Conservation (phyloP, 2,329 filamentous ascomycete genomes). For the Cucurbitaria berberidis region DNA sequence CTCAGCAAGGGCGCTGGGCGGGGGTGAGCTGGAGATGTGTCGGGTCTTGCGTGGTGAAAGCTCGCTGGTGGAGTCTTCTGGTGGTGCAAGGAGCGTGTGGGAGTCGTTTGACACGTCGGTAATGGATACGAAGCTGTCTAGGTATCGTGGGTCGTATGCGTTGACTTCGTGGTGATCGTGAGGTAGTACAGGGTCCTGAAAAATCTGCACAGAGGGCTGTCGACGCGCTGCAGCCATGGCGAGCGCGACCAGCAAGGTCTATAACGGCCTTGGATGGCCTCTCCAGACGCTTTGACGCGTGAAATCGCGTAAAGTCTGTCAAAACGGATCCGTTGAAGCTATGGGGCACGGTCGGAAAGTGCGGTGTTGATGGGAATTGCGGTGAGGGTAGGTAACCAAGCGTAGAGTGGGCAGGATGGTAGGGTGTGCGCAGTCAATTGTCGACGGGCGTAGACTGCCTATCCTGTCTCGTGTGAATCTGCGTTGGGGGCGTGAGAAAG, state of each 20-base stretch:
- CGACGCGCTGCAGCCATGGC: constrained; percentile 64
- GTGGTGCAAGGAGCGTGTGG: constrained; percentile 72
- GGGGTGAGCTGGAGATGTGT: constrained; percentile 64
- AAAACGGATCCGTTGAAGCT: constrained; percentile 27
- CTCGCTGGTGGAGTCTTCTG: constrained; percentile 57
- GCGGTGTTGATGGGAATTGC: constrained; percentile 40
- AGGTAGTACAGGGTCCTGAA: constrained; percentile 59
- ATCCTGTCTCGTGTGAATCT: constrained; percentile 20
- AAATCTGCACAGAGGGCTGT: constrained; percentile 62
- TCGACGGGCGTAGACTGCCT: constrained; percentile 24
- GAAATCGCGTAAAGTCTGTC: constrained; percentile 46
- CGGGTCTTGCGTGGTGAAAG: constrained; percentile 73
- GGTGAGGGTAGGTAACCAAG: constrained; percentile 38
- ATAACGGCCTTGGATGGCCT: constrained; percentile 38
- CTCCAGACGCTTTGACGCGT: constrained; percentile 47
- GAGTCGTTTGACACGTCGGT: constrained; percentile 59
- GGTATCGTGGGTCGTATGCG: constrained; percentile 59
- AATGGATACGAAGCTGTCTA: constrained; percentile 53
- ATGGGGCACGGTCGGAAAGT: constrained; percentile 33
- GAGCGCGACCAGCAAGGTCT: constrained; percentile 33
- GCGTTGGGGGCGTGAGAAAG: constrained; percentile 27
- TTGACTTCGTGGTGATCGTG: constrained; percentile 53
- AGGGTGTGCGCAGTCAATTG: constrained; percentile 24
- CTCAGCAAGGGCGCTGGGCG: constrained; percentile 63
- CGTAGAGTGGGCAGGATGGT: constrained; percentile 12